phyloP scores from a whole-genome alignment of 805 yeast genomes.

The Starmerella riodocensis region DNA sequence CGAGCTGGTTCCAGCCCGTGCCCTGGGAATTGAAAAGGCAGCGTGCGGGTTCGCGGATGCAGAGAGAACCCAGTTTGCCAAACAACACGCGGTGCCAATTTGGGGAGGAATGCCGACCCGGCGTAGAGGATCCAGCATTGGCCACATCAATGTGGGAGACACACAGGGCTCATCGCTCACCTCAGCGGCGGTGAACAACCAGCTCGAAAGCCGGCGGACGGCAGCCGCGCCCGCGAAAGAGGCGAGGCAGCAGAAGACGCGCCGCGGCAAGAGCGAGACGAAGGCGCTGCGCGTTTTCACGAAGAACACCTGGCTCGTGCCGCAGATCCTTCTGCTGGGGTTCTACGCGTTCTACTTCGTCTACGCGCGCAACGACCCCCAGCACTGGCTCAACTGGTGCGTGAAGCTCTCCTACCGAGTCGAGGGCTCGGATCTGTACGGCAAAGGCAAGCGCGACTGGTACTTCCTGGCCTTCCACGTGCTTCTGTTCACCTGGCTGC shows the following conservation, averaged over 20 bases:
- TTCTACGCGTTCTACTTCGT: constrained; percentile 13
- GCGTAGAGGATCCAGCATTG: constrained; percentile 21
- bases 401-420: constrained; percentile 22
- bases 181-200: constrained; percentile 14
- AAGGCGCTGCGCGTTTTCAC: constrained; percentile 1
- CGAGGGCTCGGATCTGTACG: constrained; percentile 45
- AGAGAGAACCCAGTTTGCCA: too few relatives aligned
- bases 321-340: constrained; percentile 11
- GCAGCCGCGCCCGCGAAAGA: background rate
- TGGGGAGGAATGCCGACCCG: constrained; percentile 5
- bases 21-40: too few relatives aligned
- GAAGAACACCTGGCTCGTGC: constrained; percentile 20
- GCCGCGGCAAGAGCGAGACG: constrained; percentile 2
- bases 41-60: too few relatives aligned
- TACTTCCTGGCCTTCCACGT: constrained; percentile 67
- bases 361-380: constrained; percentile 12
- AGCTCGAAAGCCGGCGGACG: constrained; percentile 7
- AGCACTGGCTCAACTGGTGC: constrained; percentile 19
- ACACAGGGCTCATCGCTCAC: constrained; percentile 22
- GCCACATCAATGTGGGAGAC: constrained; percentile 22
- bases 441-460: constrained; percentile 76
- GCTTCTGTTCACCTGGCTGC: constrained; percentile 73
- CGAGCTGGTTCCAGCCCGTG: too few relatives aligned
- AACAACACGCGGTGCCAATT: background rate
- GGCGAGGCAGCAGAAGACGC: background rate